Conservation (phyloP, 768 basidiomycete genomes). For the Tulasnella sp. region DNA sequence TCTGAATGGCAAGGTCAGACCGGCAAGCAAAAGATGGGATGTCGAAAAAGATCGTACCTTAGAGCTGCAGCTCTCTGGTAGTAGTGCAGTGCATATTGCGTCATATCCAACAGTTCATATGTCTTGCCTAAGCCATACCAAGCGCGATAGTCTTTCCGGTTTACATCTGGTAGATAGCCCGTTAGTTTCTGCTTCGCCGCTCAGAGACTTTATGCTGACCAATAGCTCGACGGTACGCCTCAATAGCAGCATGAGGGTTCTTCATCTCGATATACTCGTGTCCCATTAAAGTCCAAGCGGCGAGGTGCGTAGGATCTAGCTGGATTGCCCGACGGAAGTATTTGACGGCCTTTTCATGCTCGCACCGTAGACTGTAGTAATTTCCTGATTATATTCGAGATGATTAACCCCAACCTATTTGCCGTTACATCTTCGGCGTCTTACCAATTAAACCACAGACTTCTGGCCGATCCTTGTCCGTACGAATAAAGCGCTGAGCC, state of each 20-base stretch:
- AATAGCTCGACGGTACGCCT: conserved; percentile 91
- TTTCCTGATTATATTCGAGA: conserved; percentile 55
- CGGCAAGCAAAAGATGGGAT: background rate
- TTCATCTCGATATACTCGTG: conserved; percentile 99
- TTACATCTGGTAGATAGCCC: conserved; percentile 56
- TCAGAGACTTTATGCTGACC: conserved; percentile 45
- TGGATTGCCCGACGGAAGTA: conserved; percentile 94
- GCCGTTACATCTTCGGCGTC: conserved; percentile 28
- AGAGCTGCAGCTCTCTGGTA: conserved; percentile 93
- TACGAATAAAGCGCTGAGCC: conserved; percentile 80
- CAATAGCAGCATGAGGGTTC: conserved; percentile 97
- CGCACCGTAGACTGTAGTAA: conserved; percentile 85
- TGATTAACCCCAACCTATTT: background rate
- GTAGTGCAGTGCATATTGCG: conserved; percentile 90
- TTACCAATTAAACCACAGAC: conserved; percentile 91
- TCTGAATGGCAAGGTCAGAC: conserved; percentile 34
- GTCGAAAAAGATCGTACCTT: conserved; percentile 42
- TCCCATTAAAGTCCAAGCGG: conserved; percentile 98
- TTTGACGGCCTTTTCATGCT: conserved; percentile 92
- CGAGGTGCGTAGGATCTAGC: conserved; percentile 87
- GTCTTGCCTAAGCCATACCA: conserved; percentile 99
- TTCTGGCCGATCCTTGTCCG: conserved; percentile 92
- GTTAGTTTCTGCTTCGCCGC: background rate
- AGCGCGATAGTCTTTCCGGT: conserved; percentile 92
- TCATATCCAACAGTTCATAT: conserved; percentile 95